phyloP scores from a whole-genome alignment of 129 eudicot genomes.

The Smallanthus sonchifolius region DNA sequence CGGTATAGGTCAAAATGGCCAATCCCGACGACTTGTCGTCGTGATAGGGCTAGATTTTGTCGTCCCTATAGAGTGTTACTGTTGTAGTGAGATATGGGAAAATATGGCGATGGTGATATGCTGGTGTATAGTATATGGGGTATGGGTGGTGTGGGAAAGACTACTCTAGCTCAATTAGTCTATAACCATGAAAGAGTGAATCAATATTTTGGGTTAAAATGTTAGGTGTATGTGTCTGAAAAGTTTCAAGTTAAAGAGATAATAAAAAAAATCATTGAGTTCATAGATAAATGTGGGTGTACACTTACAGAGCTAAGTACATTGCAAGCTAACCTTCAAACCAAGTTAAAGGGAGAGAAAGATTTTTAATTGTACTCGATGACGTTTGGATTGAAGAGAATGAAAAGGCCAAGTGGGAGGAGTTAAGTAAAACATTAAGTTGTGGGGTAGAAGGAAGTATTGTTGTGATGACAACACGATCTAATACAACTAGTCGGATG shows the following conservation, averaged over 20 bases:
- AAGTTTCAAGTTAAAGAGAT: neutral
- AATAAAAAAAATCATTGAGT: neutral
- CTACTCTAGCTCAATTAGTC: slow-evolving; percentile 9
- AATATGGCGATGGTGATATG: neutral
- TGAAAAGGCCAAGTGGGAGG: slow-evolving; percentile 13
- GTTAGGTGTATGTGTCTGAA: slow-evolving; percentile 1
- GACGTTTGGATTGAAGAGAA: slow-evolving; percentile 36
- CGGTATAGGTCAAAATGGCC: no score
- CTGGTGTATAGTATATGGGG: neutral
- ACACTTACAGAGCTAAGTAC: neutral
- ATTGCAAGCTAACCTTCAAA: neutral
- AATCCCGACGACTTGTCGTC: no score
- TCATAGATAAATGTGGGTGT: neutral
- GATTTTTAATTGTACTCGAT: slow-evolving; percentile 31
- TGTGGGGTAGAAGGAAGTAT: slow-evolving; percentile 22
- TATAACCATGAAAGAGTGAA: neutral
- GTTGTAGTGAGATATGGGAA: no score
- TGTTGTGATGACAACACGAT: slow-evolving; percentile 28
- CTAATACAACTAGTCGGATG: neutral
- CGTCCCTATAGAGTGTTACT: no score
- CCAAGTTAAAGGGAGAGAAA: slow-evolving; percentile 2
- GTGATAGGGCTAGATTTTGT: no score
- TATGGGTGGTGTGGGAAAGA: slow-evolving; percentile 10
- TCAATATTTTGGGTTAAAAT: neutral
- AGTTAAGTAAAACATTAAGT: slow-evolving; percentile 15